Percentiles rank a stretch among this genome's conserved stretches.
Evolutionary conservation across 805 yeast genomes (phyloP).

Genomic region (Wickerhamomyces chaumierensis): DNA sequence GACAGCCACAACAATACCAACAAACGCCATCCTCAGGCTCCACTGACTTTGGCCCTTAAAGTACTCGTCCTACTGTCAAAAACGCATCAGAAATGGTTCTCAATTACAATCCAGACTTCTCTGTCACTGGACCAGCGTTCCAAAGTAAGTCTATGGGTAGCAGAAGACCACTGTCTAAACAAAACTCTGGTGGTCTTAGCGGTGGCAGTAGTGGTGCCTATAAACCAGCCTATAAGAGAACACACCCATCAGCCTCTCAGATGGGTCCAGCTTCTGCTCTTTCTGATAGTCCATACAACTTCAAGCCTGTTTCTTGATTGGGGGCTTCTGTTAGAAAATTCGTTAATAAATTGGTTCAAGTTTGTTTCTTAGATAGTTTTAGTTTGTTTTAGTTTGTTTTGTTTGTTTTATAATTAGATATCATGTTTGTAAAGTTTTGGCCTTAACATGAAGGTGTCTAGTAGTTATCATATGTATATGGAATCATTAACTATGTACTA

Average conservation of each 20-base stretch:
- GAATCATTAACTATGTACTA: no score
- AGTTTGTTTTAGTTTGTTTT: no score
- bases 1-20: constrained; percentile 4
- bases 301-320: constrained; percentile 17
- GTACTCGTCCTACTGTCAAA: constrained; percentile 4
- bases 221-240: constrained; percentile 29
- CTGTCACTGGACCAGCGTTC: constrained; percentile 16
- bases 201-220: constrained; percentile 17
- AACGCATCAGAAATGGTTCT: constrained; percentile 31
- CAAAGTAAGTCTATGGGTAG: constrained; percentile 1
- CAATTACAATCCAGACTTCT: constrained; percentile 39
- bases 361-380: neutral
- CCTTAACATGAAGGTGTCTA: no score
- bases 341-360: neutral
- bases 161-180: constrained; percentile 5
- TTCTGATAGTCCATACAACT: constrained; percentile 33
- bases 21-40: constrained; percentile 2
- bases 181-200: constrained; percentile 7
- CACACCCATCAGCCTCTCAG: constrained; percentile 20
- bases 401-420: neutral
- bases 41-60: constrained; percentile 2
- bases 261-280: constrained; percentile 30
- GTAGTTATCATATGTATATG: no score
- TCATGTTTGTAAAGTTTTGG: no score
- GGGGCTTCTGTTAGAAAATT: neutral